Conservation (phyloP, 108 stramenopile genomes). For the Conticribra weissflogii region DNA sequence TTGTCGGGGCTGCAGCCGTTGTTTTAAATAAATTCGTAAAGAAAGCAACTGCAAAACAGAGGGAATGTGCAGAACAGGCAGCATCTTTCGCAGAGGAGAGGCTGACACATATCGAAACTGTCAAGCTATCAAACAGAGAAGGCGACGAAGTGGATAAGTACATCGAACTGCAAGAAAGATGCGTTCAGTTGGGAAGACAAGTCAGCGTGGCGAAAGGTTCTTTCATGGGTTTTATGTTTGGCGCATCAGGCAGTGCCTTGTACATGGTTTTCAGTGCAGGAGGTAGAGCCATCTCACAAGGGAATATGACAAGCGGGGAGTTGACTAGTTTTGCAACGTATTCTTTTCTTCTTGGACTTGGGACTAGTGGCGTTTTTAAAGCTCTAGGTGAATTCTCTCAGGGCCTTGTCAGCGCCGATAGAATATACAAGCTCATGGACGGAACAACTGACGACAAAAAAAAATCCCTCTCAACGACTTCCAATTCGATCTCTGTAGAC, state of each 20-base stretch:
- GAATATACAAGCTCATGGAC: conserved; percentile 58
- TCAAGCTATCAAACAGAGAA: conserved; percentile 77
- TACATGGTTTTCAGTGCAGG: conserved; percentile 77
- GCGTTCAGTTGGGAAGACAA: conserved; percentile 51
- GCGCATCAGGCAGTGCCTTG: conserved; percentile 68
- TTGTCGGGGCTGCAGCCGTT: conserved; percentile 76
- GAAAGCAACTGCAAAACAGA: conserved; percentile 59
- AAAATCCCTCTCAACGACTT: neutral
- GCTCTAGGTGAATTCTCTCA: conserved; percentile 66
- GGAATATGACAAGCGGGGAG: conserved; percentile 76
- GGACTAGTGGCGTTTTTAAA: conserved; percentile 76
- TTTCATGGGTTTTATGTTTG: conserved; percentile 88
- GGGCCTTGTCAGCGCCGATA: conserved; percentile 68
- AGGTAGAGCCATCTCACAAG: conserved; percentile 66
- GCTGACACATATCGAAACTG: conserved; percentile 66
- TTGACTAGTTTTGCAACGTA: conserved; percentile 84
- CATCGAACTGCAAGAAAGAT: conserved; percentile 57
- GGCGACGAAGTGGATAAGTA: conserved; percentile 71
- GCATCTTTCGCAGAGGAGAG: conserved; percentile 84
- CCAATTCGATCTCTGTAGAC: conserved; percentile 4
- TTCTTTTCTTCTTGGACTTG: conserved; percentile 86
- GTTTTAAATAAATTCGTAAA: conserved; percentile 74
- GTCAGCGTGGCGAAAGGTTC: conserved; percentile 69
- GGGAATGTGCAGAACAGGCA: conserved; percentile 56
- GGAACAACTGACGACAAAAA: conserved; percentile 22